Evolutionary conservation across 106 monocot species (phyloP).

Genomic region (Allium fistulosum): DNA sequence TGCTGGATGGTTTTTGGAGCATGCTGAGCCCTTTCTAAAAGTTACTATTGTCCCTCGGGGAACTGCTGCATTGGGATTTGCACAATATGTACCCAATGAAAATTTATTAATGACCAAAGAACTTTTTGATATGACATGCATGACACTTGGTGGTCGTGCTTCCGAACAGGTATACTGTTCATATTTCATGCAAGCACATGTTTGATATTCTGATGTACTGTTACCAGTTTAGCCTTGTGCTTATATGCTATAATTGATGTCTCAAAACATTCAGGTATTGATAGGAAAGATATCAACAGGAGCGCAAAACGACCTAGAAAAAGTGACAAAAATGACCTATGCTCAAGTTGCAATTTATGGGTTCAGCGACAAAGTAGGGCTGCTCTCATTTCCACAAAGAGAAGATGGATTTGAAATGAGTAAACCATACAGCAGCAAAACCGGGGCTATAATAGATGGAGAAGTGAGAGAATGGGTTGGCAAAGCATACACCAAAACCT

Average conservation of each 20-base stretch:
- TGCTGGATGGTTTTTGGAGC: too few species aligned
- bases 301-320: too few species aligned
- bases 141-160: constrained; percentile 89
- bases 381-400: constrained; percentile 83
- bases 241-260: too few species aligned
- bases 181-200: background rate
- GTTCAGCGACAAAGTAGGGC: constrained; percentile 93
- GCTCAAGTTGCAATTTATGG: constrained; percentile 96
- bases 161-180: constrained; percentile 23
- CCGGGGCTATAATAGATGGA: constrained; percentile 72
- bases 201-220: background rate
- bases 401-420: constrained; percentile 70
- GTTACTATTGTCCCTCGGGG: too few species aligned
- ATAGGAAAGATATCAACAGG: too few species aligned
- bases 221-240: too few species aligned
- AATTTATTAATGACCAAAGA: too few species aligned
- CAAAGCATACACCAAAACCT: constrained; percentile 61
- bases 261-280: too few species aligned
- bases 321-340: constrained; percentile 95
- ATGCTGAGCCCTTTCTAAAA: too few species aligned
- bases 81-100: too few species aligned
- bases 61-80: too few species aligned
- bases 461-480: constrained; percentile 86
- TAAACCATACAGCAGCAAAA: constrained; percentile 93
- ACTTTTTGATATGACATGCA: too few species aligned